Evolutionary conservation across 768 basidiomycete species (phyloP).

Genomic region (Cystoderma amianthinum): DNA sequence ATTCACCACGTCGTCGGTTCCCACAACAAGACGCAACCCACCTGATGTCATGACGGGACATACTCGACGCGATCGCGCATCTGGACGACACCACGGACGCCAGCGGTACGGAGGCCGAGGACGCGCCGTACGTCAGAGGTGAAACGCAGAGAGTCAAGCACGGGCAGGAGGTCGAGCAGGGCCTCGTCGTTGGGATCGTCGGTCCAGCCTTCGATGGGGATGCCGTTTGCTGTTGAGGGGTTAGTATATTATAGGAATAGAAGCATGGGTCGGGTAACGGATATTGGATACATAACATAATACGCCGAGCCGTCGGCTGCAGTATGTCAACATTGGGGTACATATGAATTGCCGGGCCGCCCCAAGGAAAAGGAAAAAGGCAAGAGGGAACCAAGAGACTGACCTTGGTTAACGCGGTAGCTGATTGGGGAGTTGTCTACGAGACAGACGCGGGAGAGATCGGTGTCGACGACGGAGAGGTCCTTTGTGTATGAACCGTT

Average conservation of each 20-base stretch:
- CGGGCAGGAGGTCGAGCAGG: conserved; percentile 88
- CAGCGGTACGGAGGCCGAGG: conserved; percentile 58
- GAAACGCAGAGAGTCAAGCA: conserved; percentile 93
- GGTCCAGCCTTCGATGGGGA: conserved; percentile 99
- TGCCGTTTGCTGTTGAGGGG: conserved; percentile 74
- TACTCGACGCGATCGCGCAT: no score
- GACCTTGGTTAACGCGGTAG: conserved; percentile 93
- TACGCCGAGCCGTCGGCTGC: no score
- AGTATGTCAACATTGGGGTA: no score
- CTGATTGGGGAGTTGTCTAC: conserved; percentile 94
- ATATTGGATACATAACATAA: no score
- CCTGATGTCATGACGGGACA: conserved; percentile 18
- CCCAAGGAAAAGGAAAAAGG: conserved; percentile 3
- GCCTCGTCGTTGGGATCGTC: conserved; percentile 97
- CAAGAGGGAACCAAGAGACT: conserved; percentile 9
- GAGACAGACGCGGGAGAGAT: conserved; percentile 89
- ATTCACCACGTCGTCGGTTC: no score
- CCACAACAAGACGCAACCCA: background rate
- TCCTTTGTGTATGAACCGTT: conserved; percentile 97
- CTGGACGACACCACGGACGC: no score
- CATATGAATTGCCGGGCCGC: background rate
- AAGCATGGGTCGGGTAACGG: background rate
- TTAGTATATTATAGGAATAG: background rate
- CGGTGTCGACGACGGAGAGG: conserved; percentile 77
- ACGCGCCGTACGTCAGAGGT: conserved; percentile 93